Percentiles rank a stretch among this genome's conserved stretches.
Evolutionary conservation across 78 protist species (phyloP).

Genomic region (Corallochytrium limacisporum): DNA sequence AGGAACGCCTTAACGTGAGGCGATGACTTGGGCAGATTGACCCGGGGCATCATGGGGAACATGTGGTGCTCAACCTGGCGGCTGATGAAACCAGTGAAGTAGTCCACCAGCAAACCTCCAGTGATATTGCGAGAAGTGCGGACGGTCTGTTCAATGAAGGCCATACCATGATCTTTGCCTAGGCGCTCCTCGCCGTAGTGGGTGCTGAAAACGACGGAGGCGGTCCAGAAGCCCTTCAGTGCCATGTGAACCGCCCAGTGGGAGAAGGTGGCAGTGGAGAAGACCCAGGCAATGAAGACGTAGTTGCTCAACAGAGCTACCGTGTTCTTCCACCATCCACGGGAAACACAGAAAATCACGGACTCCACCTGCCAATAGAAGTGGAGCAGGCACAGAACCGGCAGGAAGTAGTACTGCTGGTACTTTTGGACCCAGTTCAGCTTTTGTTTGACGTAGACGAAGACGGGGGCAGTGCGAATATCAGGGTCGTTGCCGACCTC

Average conservation of each 20-base stretch:
- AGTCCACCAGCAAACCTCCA: not conserved
- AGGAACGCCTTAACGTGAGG: not conserved
- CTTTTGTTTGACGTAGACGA: not conserved
- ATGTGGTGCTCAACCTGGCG: conserved; percentile 18
- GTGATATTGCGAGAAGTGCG: conserved; percentile 11
- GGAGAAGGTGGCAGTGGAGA: not conserved
- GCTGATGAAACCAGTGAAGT: conserved; percentile 4
- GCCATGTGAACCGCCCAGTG: not conserved
- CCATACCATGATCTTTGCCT: not conserved
- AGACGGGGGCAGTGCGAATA: not conserved
- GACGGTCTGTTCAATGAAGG: not conserved
- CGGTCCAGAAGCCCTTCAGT: not conserved
- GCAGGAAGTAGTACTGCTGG: not conserved
- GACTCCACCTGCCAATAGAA: conserved; percentile 4
- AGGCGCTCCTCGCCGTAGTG: conserved; percentile 15
- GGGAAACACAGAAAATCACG: not conserved
- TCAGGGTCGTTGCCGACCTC: conserved; percentile 12
- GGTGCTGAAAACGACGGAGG: not conserved
- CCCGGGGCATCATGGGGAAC: conserved; percentile 20
- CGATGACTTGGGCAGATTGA: conserved; percentile 6
- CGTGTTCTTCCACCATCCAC: not conserved
- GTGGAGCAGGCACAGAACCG: not conserved
- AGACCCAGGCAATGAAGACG: not conserved
- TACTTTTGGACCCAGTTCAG: not conserved
- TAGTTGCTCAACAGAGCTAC: not conserved